phyloP scores from a whole-genome alignment of 139 green algal genomes.

The Chlorella ohadii region DNA sequence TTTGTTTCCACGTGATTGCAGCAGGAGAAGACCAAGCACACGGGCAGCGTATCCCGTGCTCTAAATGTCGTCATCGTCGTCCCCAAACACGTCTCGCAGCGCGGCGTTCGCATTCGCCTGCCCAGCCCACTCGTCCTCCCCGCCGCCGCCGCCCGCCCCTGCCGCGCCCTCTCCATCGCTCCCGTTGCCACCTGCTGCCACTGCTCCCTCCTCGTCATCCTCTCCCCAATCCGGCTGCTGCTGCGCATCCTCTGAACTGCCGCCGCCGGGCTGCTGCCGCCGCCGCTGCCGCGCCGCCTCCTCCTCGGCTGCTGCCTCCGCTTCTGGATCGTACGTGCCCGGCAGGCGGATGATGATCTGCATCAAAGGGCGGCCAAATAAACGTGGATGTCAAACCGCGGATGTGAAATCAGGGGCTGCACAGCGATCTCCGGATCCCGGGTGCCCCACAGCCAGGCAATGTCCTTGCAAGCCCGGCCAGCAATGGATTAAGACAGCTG shows the following conservation, averaged over 20 bases:
- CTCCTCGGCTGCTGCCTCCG: background rate
- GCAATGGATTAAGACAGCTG: too few species aligned
- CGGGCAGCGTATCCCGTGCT: too few species aligned
- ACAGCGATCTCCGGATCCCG: too few species aligned
- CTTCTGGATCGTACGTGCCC: background rate
- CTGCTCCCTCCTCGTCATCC: conserved; percentile 3
- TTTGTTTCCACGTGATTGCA: too few species aligned
- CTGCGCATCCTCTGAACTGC: background rate
- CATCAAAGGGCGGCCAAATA: too few species aligned
- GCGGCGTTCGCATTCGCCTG: background rate
- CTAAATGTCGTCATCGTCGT: conserved; percentile 31
- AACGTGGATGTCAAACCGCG: too few species aligned
- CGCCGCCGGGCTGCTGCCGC: background rate
- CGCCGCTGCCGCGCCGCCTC: background rate
- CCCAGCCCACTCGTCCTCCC: background rate
- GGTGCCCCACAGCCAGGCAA: too few species aligned
- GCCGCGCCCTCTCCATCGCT: background rate
- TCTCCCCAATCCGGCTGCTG: background rate
- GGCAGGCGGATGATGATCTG: too few species aligned
- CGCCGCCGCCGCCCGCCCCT: background rate
- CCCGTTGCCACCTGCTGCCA: background rate
- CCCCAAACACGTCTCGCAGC: conserved; percentile 22
- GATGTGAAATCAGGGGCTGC: too few species aligned
- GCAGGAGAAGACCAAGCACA: too few species aligned
- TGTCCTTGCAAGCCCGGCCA: too few species aligned